Conservation (phyloP, 129 eudicot genomes). For the Tagetes erecta region DNA sequence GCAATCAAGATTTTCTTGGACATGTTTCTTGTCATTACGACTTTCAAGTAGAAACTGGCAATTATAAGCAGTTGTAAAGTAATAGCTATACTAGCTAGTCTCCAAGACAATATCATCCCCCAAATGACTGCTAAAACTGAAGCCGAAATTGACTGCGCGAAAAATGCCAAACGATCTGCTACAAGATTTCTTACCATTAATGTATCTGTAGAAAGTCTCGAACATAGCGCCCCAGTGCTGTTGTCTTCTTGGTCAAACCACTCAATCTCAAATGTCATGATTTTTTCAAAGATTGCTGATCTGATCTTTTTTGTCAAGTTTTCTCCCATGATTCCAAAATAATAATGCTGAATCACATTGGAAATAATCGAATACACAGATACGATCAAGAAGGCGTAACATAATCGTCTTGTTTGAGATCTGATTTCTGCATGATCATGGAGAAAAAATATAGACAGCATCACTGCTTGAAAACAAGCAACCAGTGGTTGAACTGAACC, state of each 20-base stretch:
- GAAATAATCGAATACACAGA: conserved; percentile 23
- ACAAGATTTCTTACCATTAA: conserved; percentile 38
- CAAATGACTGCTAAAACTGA: conserved; percentile 32
- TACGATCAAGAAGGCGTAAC: conserved; percentile 25
- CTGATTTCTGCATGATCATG: conserved; percentile 20
- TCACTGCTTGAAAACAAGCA: conserved; percentile 31
- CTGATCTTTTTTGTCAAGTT: conserved; percentile 25
- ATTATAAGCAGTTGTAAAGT: conserved; percentile 32
- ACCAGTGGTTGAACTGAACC: conserved; percentile 34
- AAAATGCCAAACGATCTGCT: conserved; percentile 38
- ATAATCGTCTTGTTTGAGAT: conserved; percentile 19
- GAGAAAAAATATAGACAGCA: conserved; percentile 34
- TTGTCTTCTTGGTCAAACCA: conserved; percentile 36
- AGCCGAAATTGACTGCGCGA: conserved; percentile 36
- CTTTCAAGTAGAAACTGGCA: conserved; percentile 30
- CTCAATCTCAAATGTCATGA: conserved; percentile 30
- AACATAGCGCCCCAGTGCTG: conserved; percentile 36
- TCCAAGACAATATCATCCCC: conserved; percentile 41
- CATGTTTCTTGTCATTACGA: conserved; percentile 31
- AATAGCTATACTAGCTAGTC: conserved; percentile 33
- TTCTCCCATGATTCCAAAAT: conserved; percentile 28
- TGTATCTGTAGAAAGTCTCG: conserved; percentile 35
- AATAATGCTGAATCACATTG: conserved; percentile 35
- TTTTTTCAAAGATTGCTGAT: conserved; percentile 26
- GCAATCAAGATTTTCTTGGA: conserved; percentile 33